Base-by-base conservation (phyloP, 1,284 basidiomycete species). In the Tilletia walkeri region DNA sequence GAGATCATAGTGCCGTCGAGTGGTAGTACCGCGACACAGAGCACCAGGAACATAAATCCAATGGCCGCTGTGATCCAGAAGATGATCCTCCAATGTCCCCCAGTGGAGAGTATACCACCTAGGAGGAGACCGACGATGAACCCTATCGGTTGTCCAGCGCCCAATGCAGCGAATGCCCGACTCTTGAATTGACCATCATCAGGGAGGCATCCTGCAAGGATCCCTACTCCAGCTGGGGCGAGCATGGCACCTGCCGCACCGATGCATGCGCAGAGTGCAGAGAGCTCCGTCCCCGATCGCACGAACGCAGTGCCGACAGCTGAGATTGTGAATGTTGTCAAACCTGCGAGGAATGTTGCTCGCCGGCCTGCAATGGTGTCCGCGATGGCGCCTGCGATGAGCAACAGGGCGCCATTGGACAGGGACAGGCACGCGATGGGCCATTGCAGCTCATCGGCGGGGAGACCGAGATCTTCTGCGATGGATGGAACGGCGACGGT, bases 131-230 rank as follows among this genome's bases (percentile, higher is more conserved):
- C 92, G 6, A 93, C 50, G 54, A 80, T 78, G 70, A 78, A 80
- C 14, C 78, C 73, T 0, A 94, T 83, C 0, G 93, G 92, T 3
- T 91, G 92, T 18, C 93, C 92, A 0, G 92, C 84, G 0, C 78
- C 79, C 49, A 84, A 80, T 5, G 75, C 67, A 4, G 84, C 82
- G 53, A 84, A 84, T 4, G 78, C 78, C 0, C 73, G 69, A 24
- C 80, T 80, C 68, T 84, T 84, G 50, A 80, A 71, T 24, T 78
- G 79, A 0, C 82, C 81, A 18, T 63, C 34, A n/a, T 83, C 82
- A 1, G 81, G 77, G 49, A 83, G 80, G 0, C 76, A 76, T 38
- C 72, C 74, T 12, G 78, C 82, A 1, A 84, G 71, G 54, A 84
- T 84, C 47, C 83, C 84, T 1, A 83, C 72, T 50, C 75, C 73